A percentile compares a stretch with the other conserved stretches of the same genome.
Evolutionary conservation across 169 alveolate genomes (phyloP).

Genomic region (Cryptosporidium canis): DNA sequence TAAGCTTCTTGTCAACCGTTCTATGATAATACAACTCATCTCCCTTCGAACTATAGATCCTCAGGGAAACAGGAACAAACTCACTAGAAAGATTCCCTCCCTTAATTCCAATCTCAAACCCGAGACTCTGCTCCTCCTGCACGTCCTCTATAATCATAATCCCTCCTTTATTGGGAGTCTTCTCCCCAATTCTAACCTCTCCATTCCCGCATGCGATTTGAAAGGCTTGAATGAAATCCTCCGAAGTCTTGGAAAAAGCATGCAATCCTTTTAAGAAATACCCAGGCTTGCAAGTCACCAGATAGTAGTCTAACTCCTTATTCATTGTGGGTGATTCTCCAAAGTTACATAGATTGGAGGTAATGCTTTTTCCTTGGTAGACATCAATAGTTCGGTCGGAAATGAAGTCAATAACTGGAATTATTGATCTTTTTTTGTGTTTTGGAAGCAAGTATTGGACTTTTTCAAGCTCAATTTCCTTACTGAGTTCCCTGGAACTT

Average conservation of each 20-base stretch:
- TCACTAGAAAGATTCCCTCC: slow-evolving; percentile 28
- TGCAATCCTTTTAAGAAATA: slow-evolving; percentile 34
- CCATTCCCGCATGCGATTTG: slow-evolving; percentile 60
- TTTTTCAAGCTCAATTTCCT: not conserved
- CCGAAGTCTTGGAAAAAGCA: slow-evolving; percentile 3
- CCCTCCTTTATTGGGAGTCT: slow-evolving; percentile 22
- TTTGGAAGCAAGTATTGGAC: slow-evolving; percentile 14
- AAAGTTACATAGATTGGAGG: slow-evolving; percentile 10
- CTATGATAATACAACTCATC: slow-evolving; percentile 11
- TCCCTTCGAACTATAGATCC: not conserved
- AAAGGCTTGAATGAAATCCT: slow-evolving; percentile 31
- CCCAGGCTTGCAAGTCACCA: slow-evolving; percentile 60
- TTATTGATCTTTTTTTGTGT: slow-evolving; percentile 34
- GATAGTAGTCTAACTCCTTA: slow-evolving; percentile 34
- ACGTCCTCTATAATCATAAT: slow-evolving; percentile 12
- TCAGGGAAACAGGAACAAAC: slow-evolving; percentile 21
- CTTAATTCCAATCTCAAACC: slow-evolving; percentile 25
- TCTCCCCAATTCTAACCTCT: slow-evolving; percentile 49
- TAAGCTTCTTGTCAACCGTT: slow-evolving; percentile 25
- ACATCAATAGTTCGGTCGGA: slow-evolving; percentile 32
- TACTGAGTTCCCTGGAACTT: not conserved
- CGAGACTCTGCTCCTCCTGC: slow-evolving; percentile 29
- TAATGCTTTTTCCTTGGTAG: slow-evolving; percentile 53
- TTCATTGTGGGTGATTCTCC: not conserved
- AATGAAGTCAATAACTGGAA: slow-evolving; percentile 37